These are phyloP conservation scores for Abrus pulchellus DNA, from an alignment of 306 rosid species.

Conservation along the genomic window DNA sequence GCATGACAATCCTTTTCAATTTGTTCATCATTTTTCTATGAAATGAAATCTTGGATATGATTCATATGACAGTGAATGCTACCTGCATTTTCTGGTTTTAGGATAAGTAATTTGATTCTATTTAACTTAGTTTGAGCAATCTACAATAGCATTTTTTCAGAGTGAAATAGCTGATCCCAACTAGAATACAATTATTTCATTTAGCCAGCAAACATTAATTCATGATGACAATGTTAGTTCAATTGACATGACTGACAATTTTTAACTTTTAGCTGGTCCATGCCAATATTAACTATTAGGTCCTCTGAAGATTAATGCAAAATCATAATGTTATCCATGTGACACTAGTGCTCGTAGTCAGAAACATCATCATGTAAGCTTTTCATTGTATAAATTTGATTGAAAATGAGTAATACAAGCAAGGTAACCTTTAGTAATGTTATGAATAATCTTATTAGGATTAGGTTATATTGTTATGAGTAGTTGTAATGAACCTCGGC, in stretches of 20 bases:
- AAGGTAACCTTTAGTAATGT: neutral
- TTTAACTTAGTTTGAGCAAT: neutral
- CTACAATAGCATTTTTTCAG: neutral
- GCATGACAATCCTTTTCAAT: too few species aligned
- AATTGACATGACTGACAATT: neutral
- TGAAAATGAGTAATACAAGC: neutral
- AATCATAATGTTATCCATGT: neutral
- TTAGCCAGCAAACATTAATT: neutral
- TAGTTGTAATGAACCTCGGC: too few species aligned
- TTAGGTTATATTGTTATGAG: too few species aligned
- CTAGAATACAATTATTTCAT: neutral
- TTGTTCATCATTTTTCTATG: too few species aligned
- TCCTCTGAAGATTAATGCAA: neutral
- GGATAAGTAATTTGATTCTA: neutral
- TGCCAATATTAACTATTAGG: constrained; percentile 3
- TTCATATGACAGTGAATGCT: neutral
- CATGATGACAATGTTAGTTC: neutral
- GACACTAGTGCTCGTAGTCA: neutral
- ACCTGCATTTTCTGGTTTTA: neutral
- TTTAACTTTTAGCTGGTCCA: neutral
- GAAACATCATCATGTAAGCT: neutral
- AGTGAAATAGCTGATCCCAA: neutral
- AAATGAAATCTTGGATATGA: too few species aligned
- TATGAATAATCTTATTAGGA: too few species aligned
- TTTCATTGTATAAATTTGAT: neutral